These are phyloP conservation scores for Mycena kentingensis DNA, from an alignment of 768 basidiomycete species.

Conservation along the genomic window DNA sequence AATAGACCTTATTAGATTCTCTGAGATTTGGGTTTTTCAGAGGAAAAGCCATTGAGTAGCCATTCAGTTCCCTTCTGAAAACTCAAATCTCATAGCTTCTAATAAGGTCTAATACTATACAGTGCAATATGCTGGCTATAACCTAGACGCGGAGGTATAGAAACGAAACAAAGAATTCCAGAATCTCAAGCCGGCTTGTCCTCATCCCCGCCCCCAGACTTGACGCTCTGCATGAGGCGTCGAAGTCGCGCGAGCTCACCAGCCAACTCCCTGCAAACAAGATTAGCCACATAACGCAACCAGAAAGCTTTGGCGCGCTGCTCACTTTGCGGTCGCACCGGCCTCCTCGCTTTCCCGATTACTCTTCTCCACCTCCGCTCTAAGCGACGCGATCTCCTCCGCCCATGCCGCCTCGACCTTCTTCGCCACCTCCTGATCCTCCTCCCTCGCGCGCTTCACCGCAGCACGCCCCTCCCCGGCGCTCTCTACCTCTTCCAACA, in stretches of 20 bases:
- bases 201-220: too few species aligned
- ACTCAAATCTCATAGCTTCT: too few species aligned
- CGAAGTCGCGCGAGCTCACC: slow-evolving; percentile 68
- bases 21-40: too few species aligned
- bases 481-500: slow-evolving; percentile 63
- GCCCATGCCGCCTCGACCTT: slow-evolving; percentile 65
- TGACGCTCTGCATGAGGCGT: slow-evolving; percentile 68
- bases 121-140: too few species aligned
- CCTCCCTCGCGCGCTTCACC: slow-evolving; percentile 51
- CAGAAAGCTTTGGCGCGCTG: slow-evolving; percentile 16
- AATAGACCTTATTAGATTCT: too few species aligned
- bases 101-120: too few species aligned
- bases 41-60: too few species aligned
- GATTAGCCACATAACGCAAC: slow-evolving; percentile 1
- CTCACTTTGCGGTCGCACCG: slow-evolving; percentile 63
- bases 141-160: too few species aligned
- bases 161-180: too few species aligned
- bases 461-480: slow-evolving; percentile 47
- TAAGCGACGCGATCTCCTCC: slow-evolving; percentile 57
- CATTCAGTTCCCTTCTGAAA: too few species aligned
- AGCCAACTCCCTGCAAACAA: slow-evolving; percentile 50
- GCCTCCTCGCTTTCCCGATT: slow-evolving; percentile 59
- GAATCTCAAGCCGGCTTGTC: too few species aligned
- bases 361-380: slow-evolving; percentile 54
- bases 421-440: slow-evolving; percentile 49